Evolutionary conservation across 2,329 filamentous ascomycete genomes (phyloP).

Genomic region (Herpomyces periplanetae): DNA sequence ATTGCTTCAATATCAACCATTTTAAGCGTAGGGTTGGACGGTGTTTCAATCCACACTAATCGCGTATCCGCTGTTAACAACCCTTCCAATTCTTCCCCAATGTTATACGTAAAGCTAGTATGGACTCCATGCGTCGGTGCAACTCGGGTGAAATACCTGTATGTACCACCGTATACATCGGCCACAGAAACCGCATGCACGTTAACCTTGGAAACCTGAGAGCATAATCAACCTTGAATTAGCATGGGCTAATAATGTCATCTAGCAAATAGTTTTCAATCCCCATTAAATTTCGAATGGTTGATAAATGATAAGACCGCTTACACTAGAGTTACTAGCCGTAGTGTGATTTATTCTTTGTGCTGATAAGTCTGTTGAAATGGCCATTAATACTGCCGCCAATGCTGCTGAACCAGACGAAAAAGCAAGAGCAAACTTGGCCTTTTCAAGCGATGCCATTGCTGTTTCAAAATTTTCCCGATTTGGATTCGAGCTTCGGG

Average conservation of each 20-base stretch:
- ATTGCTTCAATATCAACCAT: constrained; percentile 75
- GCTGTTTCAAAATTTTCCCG: constrained; percentile 56
- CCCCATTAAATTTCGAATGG: too few species aligned
- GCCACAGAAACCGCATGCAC: constrained; percentile 83
- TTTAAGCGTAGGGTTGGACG: constrained; percentile 68
- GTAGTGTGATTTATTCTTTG: too few species aligned
- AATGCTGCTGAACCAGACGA: constrained; percentile 77
- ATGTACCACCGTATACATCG: constrained; percentile 88
- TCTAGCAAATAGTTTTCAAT: too few species aligned
- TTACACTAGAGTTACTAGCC: too few species aligned
- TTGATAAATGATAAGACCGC: too few species aligned
- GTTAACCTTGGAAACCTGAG: too few species aligned
- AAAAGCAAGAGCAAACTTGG: constrained; percentile 69
- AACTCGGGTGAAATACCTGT: constrained; percentile 94
- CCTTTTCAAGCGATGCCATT: constrained; percentile 65
- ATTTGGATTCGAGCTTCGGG: constrained; percentile 71
- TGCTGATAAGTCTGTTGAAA: constrained; percentile 60
- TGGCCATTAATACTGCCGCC: constrained; percentile 60
- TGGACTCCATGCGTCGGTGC: constrained; percentile 70
- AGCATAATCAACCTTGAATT: too few species aligned
- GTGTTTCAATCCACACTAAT: constrained; percentile 83
- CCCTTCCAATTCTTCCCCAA: constrained; percentile 48
- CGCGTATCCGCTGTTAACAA: constrained; percentile 55
- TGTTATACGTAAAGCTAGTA: constrained; percentile 70
- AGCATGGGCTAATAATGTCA: too few species aligned